Evolutionary conservation across 305 asterid genomes (phyloP), one percentile per base, ranked within the genome.

Genomic region (Rubia peregrina): DNA sequence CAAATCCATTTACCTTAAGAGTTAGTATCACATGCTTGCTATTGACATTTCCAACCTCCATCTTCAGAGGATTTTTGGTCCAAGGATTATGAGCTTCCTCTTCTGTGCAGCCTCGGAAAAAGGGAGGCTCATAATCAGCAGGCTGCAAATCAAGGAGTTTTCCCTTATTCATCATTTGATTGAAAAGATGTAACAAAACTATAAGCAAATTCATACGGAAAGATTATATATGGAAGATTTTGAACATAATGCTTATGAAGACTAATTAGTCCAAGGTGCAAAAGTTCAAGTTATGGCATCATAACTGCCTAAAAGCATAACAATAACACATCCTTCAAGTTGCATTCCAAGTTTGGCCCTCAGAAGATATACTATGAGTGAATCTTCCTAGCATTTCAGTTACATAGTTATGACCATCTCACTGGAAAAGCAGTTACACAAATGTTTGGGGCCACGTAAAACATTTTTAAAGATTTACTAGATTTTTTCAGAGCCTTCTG

Each of bases 91-190:
- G 79, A 63, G 87, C 87, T 82, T 94, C 98, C 75, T 88, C 96
- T 71, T 89, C 96, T 14, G 89, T 81, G 88, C 96, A 89, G 82
- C 90, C 87, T 83, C 86, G 80, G 80, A 93, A 93, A 78, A 93
- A 93, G 10, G 98, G 98, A 68, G 98, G 98, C 81, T 93, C 98
- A 69, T 90, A 92, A 79, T 92, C 95, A 85, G 80, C 83, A 22
- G 98, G 98, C 98, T 93, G 90, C 88, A 89, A 40, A 56, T 66
- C 72, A 66, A 56, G 26, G 53, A 22, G 40, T n/a, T 36, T 36
- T 36, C 26, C 14, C 61, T 16, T 22, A 71, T 7, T n/a, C 9
- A 2, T 46, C 21, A 26, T 13, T 48, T 48, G 24, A n/a, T n/a
- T 46, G 60, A 42, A 49, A 13, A 33, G 10, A 30, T 36, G 62